Conservation (phyloP, 805 yeast genomes). For the Ogataea haglerorum region DNA sequence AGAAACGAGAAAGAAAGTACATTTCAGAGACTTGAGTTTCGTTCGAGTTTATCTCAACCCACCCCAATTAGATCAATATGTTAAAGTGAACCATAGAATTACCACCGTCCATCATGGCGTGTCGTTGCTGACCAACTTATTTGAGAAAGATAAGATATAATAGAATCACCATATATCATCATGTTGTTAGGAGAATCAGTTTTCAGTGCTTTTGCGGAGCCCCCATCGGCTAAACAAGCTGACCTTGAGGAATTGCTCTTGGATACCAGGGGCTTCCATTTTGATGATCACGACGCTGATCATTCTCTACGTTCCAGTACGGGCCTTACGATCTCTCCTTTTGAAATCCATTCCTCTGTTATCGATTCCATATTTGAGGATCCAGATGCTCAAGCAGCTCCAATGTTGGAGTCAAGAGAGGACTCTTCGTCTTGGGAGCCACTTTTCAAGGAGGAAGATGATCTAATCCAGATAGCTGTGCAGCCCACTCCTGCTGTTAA, state of each 20-base stretch:
- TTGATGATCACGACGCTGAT: neutral
- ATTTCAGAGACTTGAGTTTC: conserved; percentile 12
- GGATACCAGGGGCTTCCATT: neutral
- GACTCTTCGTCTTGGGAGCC: conserved; percentile 49
- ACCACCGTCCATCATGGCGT: conserved; percentile 29
- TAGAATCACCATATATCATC: conserved; percentile 12
- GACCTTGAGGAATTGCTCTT: conserved; percentile 1
- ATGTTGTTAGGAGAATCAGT: conserved; percentile 35
- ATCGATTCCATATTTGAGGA: conserved; percentile 49
- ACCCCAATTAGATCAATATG: conserved; percentile 19
- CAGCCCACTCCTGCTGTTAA: neutral
- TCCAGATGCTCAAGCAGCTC: conserved; percentile 37
- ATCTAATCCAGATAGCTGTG: conserved; percentile 8
- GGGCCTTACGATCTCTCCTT: conserved; percentile 39
- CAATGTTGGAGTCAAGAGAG: conserved; percentile 59
- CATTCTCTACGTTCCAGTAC: neutral
- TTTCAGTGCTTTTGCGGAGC: conserved; percentile 25
- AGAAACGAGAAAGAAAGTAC: conserved; percentile 16
- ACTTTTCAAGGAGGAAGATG: conserved; percentile 44
- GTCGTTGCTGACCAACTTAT: conserved; percentile 9
- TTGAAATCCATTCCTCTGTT: conserved; percentile 50
- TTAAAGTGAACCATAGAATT: conserved; percentile 19
- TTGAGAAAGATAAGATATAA: conserved; percentile 3
- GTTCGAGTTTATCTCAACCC: conserved; percentile 11
- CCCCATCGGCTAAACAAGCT: conserved; percentile 2